Evolutionary conservation across 257 asterid genomes (phyloP), one percentile per base, ranked within the genome.

Genomic region (Mentha longifolia): DNA sequence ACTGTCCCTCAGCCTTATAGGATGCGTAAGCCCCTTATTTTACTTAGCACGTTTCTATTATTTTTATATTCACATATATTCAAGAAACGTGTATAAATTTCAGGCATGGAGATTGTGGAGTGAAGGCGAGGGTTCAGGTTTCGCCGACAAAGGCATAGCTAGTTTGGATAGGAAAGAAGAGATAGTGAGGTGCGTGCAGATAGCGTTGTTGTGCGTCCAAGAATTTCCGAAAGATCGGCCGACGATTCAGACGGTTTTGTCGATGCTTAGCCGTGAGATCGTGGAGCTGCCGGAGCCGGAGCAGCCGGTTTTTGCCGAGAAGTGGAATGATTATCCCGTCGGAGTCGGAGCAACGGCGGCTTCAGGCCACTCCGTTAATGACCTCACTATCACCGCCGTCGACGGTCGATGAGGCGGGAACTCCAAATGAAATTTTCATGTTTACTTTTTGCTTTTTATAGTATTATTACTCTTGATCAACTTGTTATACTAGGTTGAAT

Each of bases 31-130:
- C n/a, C n/a, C n/a, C n/a, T n/a, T n/a, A n/a, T n/a, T n/a, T n/a
- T n/a, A n/a, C n/a, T n/a, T n/a, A n/a, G n/a, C n/a, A n/a, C n/a
- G n/a, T n/a, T n/a, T n/a, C n/a, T n/a, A n/a, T n/a, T n/a, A n/a
- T n/a, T n/a, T n/a, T n/a, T n/a, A n/a, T n/a, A n/a, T n/a, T n/a
- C n/a, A n/a, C n/a, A n/a, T n/a, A n/a, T n/a, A n/a, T n/a, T n/a
- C n/a, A n/a, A n/a, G n/a, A n/a, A n/a, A n/a, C n/a, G n/a, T n/a
- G n/a, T n/a, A n/a, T n/a, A n/a, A 56, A 69, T 61, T 33, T 54
- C 81, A 91, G 97, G 92, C 83, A 22, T 87, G 95, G 95, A 77
- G 80, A 57, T 19, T 89, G 30, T 80, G 96, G 95, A 78, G 66
- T 31, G 89, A 84, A 74, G 75, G 59, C 17, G 81, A 75, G 8